Evolutionary conservation across 208 protist species (phyloP).

Genomic region (Leishmania mexicana): DNA sequence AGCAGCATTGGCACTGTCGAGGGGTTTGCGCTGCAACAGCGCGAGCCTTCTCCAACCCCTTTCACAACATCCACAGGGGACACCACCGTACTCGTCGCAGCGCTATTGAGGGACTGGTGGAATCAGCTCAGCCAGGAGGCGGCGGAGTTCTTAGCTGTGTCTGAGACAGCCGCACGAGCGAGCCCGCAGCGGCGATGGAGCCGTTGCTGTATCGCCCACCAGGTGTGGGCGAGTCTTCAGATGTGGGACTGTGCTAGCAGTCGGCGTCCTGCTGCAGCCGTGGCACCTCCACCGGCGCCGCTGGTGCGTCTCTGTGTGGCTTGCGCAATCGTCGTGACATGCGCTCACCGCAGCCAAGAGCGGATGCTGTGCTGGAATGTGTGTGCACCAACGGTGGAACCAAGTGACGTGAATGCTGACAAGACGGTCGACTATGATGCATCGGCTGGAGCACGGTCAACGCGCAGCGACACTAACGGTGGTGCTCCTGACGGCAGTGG

Average conservation of each 20-base stretch:
- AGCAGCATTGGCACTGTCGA: background rate
- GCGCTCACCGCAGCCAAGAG: constrained; percentile 11
- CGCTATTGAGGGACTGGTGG: constrained; percentile 25
- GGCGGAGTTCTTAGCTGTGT: background rate
- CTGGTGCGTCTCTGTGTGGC: constrained; percentile 1
- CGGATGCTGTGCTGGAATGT: constrained; percentile 6
- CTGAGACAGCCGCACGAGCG: no score
- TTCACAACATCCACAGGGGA: background rate
- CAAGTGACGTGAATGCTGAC: background rate
- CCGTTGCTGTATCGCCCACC: background rate
- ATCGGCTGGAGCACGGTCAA: background rate
- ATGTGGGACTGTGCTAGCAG: background rate
- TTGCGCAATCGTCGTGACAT: constrained; percentile 17
- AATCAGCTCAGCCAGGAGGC: background rate
- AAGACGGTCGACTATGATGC: background rate
- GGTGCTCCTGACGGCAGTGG: background rate
- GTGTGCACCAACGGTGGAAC: background rate
- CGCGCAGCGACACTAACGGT: background rate
- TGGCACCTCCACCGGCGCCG: background rate
- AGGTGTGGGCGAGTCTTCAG: background rate
- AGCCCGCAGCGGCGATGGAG: background rate
- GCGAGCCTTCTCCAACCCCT: background rate
- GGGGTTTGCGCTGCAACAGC: background rate
- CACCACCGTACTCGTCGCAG: background rate
- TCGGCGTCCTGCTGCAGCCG: background rate